Evolutionary conservation across 352 stramenopile species (phyloP).

Genomic region (Globisporangium barbulae): DNA sequence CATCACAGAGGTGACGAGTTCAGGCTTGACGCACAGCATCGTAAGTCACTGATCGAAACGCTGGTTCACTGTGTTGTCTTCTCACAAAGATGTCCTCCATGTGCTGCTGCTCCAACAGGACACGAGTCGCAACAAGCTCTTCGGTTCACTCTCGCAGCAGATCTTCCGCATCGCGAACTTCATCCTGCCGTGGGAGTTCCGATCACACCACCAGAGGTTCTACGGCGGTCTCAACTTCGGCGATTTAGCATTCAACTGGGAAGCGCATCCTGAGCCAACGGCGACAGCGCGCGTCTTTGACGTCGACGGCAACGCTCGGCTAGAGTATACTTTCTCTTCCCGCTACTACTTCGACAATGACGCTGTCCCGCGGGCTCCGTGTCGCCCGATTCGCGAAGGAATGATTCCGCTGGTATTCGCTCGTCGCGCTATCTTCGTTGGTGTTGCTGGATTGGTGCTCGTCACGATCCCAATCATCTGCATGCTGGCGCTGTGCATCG

Average conservation of each 20-base stretch:
- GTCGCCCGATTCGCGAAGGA: constrained; percentile 24
- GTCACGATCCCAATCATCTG: constrained; percentile 8
- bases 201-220: constrained; percentile 48
- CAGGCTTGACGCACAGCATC: constrained; percentile 90
- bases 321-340: constrained; percentile 24
- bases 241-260: constrained; percentile 90
- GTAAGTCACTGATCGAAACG: background rate
- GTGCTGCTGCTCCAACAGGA: constrained; percentile 37
- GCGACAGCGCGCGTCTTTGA: constrained; percentile 23
- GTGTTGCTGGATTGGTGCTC: constrained; percentile 13
- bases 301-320: constrained; percentile 19
- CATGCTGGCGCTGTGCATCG: background rate
- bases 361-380: constrained; percentile 11
- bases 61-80: background rate
- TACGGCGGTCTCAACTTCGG: constrained; percentile 90
- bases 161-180: constrained; percentile 66
- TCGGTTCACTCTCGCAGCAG: constrained; percentile 49
- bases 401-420: constrained; percentile 13
- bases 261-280: constrained; percentile 24
- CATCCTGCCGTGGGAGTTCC: constrained; percentile 73
- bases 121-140: constrained; percentile 36
- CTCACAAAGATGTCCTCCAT: background rate
- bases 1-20: constrained; percentile 88
- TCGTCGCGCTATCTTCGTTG: constrained; percentile 13
- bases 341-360: constrained; percentile 21